Conservation (phyloP, 768 basidiomycete genomes). For the Suillus discolor region DNA sequence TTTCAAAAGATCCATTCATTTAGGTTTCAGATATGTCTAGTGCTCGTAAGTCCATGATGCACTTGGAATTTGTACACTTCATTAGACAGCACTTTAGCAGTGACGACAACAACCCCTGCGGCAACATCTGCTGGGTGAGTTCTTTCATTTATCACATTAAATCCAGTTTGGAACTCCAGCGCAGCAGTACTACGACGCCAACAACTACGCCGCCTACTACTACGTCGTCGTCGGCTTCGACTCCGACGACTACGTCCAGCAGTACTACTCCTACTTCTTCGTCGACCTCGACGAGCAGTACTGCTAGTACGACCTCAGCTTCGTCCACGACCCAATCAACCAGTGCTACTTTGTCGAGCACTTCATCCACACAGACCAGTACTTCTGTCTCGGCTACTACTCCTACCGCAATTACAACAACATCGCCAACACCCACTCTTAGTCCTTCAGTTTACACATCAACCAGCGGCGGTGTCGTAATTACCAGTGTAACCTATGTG, state of each 20-base stretch:
- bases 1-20: conserved; percentile 6
- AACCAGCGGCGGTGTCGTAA: not conserved
- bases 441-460: conserved; percentile 2
- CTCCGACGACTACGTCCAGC: not conserved
- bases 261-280: conserved; percentile 1
- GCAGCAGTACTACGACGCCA: not conserved
- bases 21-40: conserved; percentile 8
- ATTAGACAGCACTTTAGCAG: not conserved
- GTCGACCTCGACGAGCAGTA: not conserved
- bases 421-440: conserved; percentile 3
- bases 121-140: conserved; percentile 9
- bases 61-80: not conserved
- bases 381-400: not conserved
- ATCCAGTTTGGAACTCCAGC: not conserved
- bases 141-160: not conserved
- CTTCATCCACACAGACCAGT: not conserved
- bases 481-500: not conserved
- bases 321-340: not conserved
- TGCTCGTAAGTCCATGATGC: conserved; percentile 13
- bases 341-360: not conserved
- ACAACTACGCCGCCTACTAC: not conserved
- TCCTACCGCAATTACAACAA: not conserved
- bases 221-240: not conserved
- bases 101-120: not conserved
- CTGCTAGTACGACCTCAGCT: conserved; percentile 7